Conservation (phyloP, 345 rosid genomes). For the Theobroma cacao region DNA sequence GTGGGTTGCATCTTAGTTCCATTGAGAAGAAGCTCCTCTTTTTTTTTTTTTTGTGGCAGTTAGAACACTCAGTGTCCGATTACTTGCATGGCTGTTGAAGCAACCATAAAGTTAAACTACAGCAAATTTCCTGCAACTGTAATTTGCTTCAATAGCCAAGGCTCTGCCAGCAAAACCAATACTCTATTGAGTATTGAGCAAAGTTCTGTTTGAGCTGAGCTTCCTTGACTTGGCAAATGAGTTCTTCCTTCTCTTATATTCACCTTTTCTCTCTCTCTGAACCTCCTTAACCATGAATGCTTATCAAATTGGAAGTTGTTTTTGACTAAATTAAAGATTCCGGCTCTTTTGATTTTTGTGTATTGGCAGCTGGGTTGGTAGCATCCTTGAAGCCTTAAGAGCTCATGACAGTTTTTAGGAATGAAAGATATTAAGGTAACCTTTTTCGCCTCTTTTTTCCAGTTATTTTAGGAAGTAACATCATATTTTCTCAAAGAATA, state of each 20-base stretch:
- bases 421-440: slow-evolving; percentile 11
- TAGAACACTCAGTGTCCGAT: background rate
- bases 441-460: background rate
- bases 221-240: background rate
- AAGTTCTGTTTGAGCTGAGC: background rate
- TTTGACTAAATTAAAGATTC: background rate
- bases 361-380: slow-evolving; percentile 72
- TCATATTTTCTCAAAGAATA: background rate
- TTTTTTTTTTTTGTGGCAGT: background rate
- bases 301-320: background rate
- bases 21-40: background rate
- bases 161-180: background rate
- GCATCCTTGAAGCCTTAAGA: slow-evolving; percentile 71
- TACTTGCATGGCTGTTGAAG: background rate
- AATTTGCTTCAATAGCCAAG: background rate
- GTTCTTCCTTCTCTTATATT: background rate
- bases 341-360: background rate
- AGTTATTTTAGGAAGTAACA: background rate
- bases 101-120: background rate
- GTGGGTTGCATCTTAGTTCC: background rate
- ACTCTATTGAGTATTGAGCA: background rate
- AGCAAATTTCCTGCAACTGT: background rate
- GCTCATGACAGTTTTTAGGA: slow-evolving; percentile 31
- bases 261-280: background rate
- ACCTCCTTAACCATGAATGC: background rate